These are phyloP conservation scores for Citrus inodora DNA, from an alignment of 345 rosid genomes.

Conservation along the genomic window DNA sequence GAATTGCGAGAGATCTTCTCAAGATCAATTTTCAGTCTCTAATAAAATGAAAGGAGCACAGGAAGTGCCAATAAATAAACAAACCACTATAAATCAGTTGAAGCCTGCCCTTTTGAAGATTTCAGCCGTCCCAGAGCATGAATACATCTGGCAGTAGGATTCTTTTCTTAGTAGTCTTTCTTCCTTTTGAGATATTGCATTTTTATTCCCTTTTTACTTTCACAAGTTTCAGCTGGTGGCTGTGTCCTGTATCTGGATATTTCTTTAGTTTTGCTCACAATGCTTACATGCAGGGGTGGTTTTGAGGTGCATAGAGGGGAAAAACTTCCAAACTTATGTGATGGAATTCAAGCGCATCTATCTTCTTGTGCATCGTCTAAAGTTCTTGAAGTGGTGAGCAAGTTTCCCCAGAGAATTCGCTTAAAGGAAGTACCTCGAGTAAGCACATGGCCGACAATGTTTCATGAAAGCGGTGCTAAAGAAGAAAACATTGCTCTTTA, in stretches of 20 bases:
- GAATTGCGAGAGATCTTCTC: conserved; percentile 36
- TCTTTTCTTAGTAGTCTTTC: conserved; percentile 12
- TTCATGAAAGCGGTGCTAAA: conserved; percentile 59
- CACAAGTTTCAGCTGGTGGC: not conserved
- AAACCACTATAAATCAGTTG: conserved; percentile 27
- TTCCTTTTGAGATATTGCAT: not conserved
- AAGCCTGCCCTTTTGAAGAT: conserved; percentile 39
- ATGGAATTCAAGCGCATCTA: conserved; percentile 87
- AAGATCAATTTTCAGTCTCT: conserved; percentile 41
- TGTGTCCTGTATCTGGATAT: not conserved
- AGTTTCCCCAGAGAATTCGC: conserved; percentile 50
- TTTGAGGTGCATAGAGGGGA: conserved; percentile 62
- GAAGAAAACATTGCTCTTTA: conserved; percentile 92
- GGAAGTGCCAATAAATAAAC: conserved; percentile 44
- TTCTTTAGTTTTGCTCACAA: conserved; percentile 12
- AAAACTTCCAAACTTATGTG: conserved; percentile 37
- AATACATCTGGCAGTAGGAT: conserved; percentile 88
- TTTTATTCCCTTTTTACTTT: not conserved
- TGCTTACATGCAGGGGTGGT: conserved; percentile 55
- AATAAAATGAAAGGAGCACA: conserved; percentile 40
- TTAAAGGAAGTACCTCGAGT: conserved; percentile 80
- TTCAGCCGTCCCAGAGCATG: conserved; percentile 75
- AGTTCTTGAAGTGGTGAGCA: conserved; percentile 60
- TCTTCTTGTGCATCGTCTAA: conserved; percentile 70
- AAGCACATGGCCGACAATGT: conserved; percentile 84